Conservation (phyloP, 768 basidiomycete genomes). For the Pisolithus microcarpus region DNA sequence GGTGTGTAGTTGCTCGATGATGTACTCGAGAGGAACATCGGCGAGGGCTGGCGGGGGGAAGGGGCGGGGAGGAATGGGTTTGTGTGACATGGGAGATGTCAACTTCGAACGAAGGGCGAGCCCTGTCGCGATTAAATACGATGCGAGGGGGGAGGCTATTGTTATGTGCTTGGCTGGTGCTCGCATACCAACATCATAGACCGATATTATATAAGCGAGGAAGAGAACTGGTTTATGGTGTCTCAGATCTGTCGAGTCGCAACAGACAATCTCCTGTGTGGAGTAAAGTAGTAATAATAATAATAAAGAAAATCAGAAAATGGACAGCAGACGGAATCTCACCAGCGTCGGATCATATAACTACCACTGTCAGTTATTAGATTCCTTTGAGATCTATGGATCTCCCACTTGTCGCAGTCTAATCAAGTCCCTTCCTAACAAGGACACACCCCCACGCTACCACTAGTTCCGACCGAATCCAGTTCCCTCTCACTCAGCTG, state of each 20-base stretch:
- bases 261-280: too few species aligned
- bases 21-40: slow-evolving; percentile 66
- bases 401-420: too few species aligned
- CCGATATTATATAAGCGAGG: too few species aligned
- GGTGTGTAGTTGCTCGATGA: slow-evolving; percentile 58
- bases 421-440: neutral
- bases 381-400: neutral
- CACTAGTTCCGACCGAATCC: neutral
- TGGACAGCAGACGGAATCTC: too few species aligned
- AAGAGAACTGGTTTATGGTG: too few species aligned
- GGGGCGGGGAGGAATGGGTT: slow-evolving; percentile 35
- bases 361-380: neutral
- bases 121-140: neutral
- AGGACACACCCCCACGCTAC: neutral
- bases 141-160: neutral
- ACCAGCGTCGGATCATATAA: too few species aligned
- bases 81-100: slow-evolving; percentile 27
- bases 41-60: slow-evolving; percentile 59
- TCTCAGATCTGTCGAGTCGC: too few species aligned
- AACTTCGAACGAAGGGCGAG: slow-evolving; percentile 3
- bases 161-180: neutral
- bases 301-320: too few species aligned
- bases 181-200: too few species aligned
- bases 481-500: neutral
- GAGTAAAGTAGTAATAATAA: too few species aligned